These are phyloP conservation scores for Mycothermus thermophilus DNA, from an alignment of 495 filamentous ascomycete genomes.

Conservation along the genomic window DNA sequence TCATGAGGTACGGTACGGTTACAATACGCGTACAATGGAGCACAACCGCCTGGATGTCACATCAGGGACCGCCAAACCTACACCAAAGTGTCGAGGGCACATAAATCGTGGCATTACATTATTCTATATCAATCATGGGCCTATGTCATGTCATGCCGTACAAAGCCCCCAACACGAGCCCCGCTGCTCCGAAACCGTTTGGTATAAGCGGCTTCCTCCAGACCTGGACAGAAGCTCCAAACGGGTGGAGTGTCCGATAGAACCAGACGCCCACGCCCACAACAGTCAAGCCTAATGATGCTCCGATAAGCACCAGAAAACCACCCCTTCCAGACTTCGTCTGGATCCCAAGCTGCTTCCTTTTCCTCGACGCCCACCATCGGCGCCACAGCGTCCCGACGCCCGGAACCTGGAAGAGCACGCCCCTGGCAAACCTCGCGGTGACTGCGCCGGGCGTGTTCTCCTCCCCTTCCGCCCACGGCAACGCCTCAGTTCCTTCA, in stretches of 20 bases:
- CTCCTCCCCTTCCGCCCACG: slow-evolving; percentile 4
- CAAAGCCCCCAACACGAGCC: slow-evolving; percentile 16
- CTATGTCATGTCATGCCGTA: too few species aligned
- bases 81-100: neutral
- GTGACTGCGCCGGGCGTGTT: slow-evolving; percentile 8
- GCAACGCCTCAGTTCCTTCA: slow-evolving; percentile 1
- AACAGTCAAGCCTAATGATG: slow-evolving; percentile 12
- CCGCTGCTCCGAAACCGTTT: slow-evolving; percentile 22
- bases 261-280: slow-evolving; percentile 9
- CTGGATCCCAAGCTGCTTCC: slow-evolving; percentile 1
- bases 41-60: too few species aligned
- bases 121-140: too few species aligned
- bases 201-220: slow-evolving; percentile 17
- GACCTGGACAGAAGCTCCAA: slow-evolving; percentile 22
- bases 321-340: neutral
- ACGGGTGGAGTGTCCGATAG: slow-evolving; percentile 17
- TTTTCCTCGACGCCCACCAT: slow-evolving; percentile 13
- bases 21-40: too few species aligned
- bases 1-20: too few species aligned
- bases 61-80: neutral
- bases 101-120: too few species aligned
- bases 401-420: slow-evolving; percentile 10
- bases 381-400: slow-evolving; percentile 11
- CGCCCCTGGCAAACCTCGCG: slow-evolving; percentile 19
- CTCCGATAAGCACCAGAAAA: slow-evolving; percentile 12